phyloP scores from a whole-genome alignment of 257 asterid genomes.

The Echites panduratus region DNA sequence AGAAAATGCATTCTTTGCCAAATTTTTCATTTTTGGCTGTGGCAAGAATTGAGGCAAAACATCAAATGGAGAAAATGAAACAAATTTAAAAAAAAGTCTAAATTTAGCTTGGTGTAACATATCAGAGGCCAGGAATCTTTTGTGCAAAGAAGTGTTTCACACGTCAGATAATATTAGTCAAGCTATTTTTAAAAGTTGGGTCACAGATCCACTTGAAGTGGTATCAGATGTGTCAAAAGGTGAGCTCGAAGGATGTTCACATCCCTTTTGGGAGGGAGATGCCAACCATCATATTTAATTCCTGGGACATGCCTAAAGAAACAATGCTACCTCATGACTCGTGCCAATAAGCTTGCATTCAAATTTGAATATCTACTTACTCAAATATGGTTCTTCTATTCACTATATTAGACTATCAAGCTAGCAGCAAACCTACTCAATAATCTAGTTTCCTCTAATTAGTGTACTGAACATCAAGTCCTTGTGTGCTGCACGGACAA shows the following conservation, averaged over 20 bases:
- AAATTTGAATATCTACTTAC: neutral
- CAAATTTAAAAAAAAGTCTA: neutral
- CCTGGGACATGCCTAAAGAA: neutral
- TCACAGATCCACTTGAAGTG: too few species aligned
- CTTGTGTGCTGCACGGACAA: neutral
- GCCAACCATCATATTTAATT: too few species aligned
- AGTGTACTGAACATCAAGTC: neutral
- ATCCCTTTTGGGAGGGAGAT: too few species aligned
- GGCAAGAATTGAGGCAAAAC: conserved; percentile 19
- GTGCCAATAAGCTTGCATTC: neutral
- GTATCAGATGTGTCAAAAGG: too few species aligned
- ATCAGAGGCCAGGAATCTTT: neutral
- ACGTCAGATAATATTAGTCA: neutral
- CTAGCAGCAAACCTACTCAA: neutral
- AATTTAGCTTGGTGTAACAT: neutral
- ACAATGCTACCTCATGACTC: neutral
- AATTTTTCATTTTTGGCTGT: conserved; percentile 46
- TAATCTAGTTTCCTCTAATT: neutral
- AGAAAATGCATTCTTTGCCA: conserved; percentile 75
- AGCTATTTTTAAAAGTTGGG: too few species aligned
- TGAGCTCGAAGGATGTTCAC: too few species aligned
- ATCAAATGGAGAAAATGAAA: neutral
- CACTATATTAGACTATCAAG: neutral
- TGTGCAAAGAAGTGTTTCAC: neutral
- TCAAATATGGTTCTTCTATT: neutral